Percentiles rank a stretch among this genome's conserved stretches.
phyloP scores from a whole-genome alignment of 169 alveolate species.

The Perkinsus chesapeaki region DNA sequence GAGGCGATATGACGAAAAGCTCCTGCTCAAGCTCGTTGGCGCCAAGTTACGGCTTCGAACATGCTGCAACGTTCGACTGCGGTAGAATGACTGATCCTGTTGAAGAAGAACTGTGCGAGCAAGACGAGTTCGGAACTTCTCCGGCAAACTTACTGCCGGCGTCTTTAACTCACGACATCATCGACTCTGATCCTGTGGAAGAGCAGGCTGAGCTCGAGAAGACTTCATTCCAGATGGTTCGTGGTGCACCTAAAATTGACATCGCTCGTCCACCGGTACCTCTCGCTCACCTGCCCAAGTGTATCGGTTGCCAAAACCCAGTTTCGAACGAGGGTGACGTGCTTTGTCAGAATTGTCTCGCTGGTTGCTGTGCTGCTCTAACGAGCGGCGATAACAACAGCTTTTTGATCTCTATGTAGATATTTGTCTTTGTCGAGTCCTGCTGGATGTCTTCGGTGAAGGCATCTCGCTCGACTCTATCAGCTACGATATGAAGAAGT shows the following conservation, averaged over 20 bases:
- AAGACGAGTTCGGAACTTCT: not conserved
- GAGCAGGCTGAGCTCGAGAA: not conserved
- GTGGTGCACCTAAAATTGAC: not conserved
- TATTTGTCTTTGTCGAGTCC: not conserved
- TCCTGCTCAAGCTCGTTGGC: not conserved
- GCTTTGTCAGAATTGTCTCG: not conserved
- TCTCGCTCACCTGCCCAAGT: not conserved
- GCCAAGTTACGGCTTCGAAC: not conserved
- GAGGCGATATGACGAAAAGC: not conserved
- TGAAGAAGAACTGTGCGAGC: not conserved
- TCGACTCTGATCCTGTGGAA: not conserved
- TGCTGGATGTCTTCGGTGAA: not conserved
- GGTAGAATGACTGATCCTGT: not conserved
- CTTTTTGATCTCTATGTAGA: conserved; percentile 1
- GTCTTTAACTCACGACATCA: not conserved
- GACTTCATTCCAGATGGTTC: not conserved
- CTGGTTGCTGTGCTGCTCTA: not conserved
- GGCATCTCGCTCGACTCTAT: not conserved
- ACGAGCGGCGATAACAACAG: not conserved
- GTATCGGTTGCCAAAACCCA: not conserved
- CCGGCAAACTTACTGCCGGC: not conserved
- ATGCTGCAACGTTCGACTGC: not conserved
- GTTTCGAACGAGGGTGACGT: not conserved
- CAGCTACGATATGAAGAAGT: not conserved
- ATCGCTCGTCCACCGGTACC: not conserved